Conservation (phyloP, 768 basidiomycete genomes). For the Suillus placidus region DNA sequence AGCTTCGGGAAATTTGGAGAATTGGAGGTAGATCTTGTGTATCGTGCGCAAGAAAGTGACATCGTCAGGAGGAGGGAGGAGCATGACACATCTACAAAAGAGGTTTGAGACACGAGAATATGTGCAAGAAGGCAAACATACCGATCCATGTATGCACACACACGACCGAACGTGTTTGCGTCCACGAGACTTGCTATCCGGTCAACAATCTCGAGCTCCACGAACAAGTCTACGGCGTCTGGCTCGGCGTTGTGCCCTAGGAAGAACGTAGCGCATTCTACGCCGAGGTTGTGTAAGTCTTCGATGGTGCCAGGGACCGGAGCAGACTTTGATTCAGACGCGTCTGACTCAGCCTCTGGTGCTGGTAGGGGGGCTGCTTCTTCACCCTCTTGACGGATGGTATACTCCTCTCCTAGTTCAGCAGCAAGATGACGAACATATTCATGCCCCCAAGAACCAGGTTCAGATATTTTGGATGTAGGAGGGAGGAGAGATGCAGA, state of each 20-base stretch:
- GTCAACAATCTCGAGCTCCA: conserved; percentile 90
- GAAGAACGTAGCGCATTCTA: conserved; percentile 77
- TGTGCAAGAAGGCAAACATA: conserved; percentile 35
- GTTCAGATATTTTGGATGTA: conserved; percentile 74
- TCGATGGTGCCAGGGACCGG: conserved; percentile 58
- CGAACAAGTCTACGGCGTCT: conserved; percentile 93
- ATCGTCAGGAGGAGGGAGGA: conserved; percentile 93
- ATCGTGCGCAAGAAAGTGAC: conserved; percentile 85
- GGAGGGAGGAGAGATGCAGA: conserved; percentile 62
- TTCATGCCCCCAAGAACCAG: conserved; percentile 99
- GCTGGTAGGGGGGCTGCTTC: conserved; percentile 24
- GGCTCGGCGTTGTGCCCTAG: conserved; percentile 95
- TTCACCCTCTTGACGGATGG: conserved; percentile 59
- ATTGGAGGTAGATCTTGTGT: conserved; percentile 85
- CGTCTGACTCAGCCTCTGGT: conserved; percentile 32
- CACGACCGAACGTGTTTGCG: conserved; percentile 82
- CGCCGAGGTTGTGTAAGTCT: conserved; percentile 74
- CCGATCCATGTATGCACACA: conserved; percentile 97
- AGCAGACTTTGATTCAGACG: conserved; percentile 36
- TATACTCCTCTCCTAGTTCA: conserved; percentile 94
- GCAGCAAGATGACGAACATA: conserved; percentile 97
- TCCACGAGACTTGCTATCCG: conserved; percentile 80
- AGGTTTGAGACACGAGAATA: conserved; percentile 6
- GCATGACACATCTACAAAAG: conserved; percentile 70
- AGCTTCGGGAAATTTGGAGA: conserved; percentile 89